Evolutionary conservation across 2,329 filamentous ascomycete species (phyloP).

Genomic region (Fusarium solani-melongenae): DNA sequence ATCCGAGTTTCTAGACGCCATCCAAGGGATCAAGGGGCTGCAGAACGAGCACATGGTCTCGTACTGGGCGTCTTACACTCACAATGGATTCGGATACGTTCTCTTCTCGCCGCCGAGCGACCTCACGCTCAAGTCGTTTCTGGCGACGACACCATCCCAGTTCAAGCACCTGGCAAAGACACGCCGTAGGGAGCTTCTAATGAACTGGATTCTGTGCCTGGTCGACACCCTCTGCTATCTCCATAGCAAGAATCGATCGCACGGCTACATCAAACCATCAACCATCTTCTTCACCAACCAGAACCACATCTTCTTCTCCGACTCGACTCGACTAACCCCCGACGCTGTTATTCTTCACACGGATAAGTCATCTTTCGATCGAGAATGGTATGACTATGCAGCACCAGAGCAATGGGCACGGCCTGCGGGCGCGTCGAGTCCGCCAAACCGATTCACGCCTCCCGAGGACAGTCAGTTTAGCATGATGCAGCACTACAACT

Average conservation of each 20-base stretch:
- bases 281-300: conserved; percentile 74
- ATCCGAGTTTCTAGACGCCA: conserved; percentile 69
- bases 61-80: conserved; percentile 77
- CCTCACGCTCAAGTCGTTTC: conserved; percentile 73
- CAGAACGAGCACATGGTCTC: conserved; percentile 77
- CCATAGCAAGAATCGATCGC: conserved; percentile 71
- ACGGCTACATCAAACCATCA: conserved; percentile 77
- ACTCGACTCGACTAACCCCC: conserved; percentile 63
- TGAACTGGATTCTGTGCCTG: conserved; percentile 82
- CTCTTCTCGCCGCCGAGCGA: conserved; percentile 75
- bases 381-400: conserved; percentile 78
- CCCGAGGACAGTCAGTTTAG: conserved; percentile 50
- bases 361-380: conserved; percentile 67
- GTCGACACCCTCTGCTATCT: conserved; percentile 75
- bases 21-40: conserved; percentile 67
- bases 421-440: conserved; percentile 49
- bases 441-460: conserved; percentile 50
- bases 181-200: conserved; percentile 67
- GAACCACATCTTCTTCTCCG: conserved; percentile 75
- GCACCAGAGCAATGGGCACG: conserved; percentile 74
- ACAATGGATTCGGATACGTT: conserved; percentile 71
- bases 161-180: conserved; percentile 72
- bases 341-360: conserved; percentile 54
- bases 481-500: conserved; percentile 49
- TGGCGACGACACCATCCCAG: conserved; percentile 70